These are phyloP conservation scores for Phytophthora colocasiae DNA, from an alignment of 352 stramenopile genomes.

Conservation along the genomic window DNA sequence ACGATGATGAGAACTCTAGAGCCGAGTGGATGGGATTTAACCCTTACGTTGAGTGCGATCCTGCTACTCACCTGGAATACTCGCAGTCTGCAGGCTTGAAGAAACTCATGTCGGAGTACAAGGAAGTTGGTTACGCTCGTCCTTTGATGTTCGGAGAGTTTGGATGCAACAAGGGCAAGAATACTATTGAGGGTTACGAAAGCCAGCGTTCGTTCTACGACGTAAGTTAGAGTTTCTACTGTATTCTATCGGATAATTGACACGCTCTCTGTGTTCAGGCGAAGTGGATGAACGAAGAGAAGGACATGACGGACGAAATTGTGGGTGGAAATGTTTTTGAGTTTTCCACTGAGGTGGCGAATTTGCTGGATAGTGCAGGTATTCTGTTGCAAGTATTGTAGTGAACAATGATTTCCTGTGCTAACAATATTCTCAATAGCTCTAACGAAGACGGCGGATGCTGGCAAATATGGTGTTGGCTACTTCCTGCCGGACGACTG, in stretches of 20 bases:
- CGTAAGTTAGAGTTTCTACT: conserved; percentile 32
- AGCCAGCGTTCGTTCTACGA: conserved; percentile 76
- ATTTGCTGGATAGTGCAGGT: conserved; percentile 48
- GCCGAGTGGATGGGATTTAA: conserved; percentile 72
- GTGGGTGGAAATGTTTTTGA: conserved; percentile 82
- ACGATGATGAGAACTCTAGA: conserved; percentile 52
- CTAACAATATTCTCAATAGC: conserved; percentile 22
- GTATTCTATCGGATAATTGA: not conserved
- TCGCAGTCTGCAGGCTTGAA: conserved; percentile 61
- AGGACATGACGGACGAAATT: conserved; percentile 47
- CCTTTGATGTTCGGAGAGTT: conserved; percentile 85
- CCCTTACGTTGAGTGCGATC: conserved; percentile 73
- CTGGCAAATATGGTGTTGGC: conserved; percentile 74
- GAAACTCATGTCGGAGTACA: conserved; percentile 72
- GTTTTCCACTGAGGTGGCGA: conserved; percentile 71
- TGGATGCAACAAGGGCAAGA: conserved; percentile 71
- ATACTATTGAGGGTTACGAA: conserved; percentile 61
- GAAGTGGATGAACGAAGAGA: conserved; percentile 81
- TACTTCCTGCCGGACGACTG: conserved; percentile 78
- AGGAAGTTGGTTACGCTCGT: conserved; percentile 45
- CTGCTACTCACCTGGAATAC: conserved; percentile 58
- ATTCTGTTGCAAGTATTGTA: not conserved
- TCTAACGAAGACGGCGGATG: conserved; percentile 51
- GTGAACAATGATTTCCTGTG: no score
- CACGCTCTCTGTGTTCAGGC: conserved; percentile 44